Conservation (phyloP, 305 asterid genomes). For the Rubia peregrina region DNA sequence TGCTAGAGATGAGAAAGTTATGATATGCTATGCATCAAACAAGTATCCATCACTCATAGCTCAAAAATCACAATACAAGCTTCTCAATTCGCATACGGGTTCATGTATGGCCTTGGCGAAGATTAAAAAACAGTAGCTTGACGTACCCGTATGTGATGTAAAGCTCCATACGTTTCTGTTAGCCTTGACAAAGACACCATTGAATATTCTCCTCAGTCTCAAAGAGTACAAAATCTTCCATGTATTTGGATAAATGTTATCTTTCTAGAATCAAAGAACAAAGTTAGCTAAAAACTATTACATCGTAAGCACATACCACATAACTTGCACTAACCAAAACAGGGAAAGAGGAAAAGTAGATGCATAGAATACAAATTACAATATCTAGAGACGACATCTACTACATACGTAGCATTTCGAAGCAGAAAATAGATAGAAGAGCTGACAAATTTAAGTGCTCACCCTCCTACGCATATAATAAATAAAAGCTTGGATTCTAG, state of each 20-base stretch:
- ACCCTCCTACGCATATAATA: constrained; percentile 82
- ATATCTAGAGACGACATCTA: neutral
- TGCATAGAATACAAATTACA: neutral
- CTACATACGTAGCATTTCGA: constrained; percentile 5
- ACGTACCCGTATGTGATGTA: constrained; percentile 85
- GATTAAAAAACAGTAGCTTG: constrained; percentile 8
- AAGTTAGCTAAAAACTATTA: neutral
- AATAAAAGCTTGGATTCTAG: constrained; percentile 63
- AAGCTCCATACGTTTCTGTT: constrained; percentile 60
- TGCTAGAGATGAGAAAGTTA: neutral
- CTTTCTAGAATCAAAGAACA: constrained; percentile 37
- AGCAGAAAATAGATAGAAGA: neutral
- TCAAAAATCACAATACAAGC: neutral
- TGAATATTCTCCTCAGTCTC: constrained; percentile 57
- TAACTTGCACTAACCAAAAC: neutral
- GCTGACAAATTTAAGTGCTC: constrained; percentile 22
- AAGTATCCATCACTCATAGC: neutral
- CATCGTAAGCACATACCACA: neutral
- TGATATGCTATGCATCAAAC: neutral
- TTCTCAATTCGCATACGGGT: neutral
- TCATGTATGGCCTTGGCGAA: neutral
- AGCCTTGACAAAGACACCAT: constrained; percentile 65
- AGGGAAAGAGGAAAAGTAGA: neutral
- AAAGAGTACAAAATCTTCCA: constrained; percentile 54
- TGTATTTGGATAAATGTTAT: constrained; percentile 69